phyloP scores from a whole-genome alignment of 164 flowering plant species.

The Macadamia tetraphylla region DNA sequence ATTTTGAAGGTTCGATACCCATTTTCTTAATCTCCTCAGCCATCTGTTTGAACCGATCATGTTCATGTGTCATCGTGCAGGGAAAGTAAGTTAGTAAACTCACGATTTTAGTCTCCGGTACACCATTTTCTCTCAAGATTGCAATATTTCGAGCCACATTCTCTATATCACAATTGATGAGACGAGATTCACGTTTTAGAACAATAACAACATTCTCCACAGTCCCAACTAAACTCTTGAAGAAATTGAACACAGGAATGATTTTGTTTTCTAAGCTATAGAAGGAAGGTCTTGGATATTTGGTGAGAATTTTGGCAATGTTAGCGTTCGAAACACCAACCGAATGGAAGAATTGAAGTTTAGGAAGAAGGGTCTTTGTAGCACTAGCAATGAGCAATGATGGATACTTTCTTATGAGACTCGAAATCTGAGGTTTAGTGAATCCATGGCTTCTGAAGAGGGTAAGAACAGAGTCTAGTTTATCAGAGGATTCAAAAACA shows the following conservation, averaged over 20 bases:
- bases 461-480: not conserved
- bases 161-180: not conserved
- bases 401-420: not conserved
- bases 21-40: not conserved
- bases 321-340: not conserved
- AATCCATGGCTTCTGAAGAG: not conserved
- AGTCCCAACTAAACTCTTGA: constrained; percentile 3
- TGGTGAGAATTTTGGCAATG: not conserved
- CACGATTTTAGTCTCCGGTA: not conserved
- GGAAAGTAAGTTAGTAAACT: not conserved
- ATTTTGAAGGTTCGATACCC: not conserved
- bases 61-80: not conserved
- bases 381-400: not conserved
- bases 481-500: not conserved
- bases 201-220: not conserved
- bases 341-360: too few relatives aligned
- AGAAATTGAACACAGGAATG: not conserved
- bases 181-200: not conserved
- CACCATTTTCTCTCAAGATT: not conserved
- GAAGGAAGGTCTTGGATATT: not conserved
- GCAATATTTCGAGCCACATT: not conserved
- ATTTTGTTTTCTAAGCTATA: constrained; percentile 3
- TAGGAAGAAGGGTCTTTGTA: not conserved
- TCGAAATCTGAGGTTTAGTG: not conserved
- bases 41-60: not conserved